Evolutionary conservation across 2,329 filamentous ascomycete genomes (phyloP), one percentile per base, ranked within the genome.

Genomic region (Trichophyton schoenleinii): DNA sequence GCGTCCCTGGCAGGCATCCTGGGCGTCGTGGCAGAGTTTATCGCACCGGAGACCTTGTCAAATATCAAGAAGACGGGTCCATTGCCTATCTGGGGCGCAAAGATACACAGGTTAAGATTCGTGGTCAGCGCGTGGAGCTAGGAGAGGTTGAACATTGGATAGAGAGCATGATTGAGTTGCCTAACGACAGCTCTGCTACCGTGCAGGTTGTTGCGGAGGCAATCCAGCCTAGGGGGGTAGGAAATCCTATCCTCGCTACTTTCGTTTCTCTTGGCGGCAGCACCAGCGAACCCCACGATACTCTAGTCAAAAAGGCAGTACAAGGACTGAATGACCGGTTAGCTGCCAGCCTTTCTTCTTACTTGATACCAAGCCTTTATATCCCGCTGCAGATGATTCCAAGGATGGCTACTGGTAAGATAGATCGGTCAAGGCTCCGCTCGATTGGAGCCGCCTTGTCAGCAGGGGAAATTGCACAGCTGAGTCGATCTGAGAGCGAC

Each of bases 21-120:
- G 64, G 63, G 3, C 49, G 64, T 49, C 49, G 38, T 13, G 53
- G 61, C 18, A 55, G 62, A 52, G 49, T 65, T 36, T 97, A 99
- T 74, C 78, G 88, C n/a, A 68, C 67, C 3, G 68, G 68, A 5
- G 68, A 70, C 58, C 58, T 69, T 1, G 64, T 67, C 13, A 31
- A 62, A 28, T 68, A 67, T 36, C 64, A 67, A 44, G 42, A 62
- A 2, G 60, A 68, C 53, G 67, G 67, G 4, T 60, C 63, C 2
- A 60, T 65, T 22, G 57, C 57, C 11, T 69, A 63, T 62, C 60
- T 69, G 9, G 42, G 57, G 3, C 57, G 57, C 20, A 59, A 59
- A 48, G 57, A 59, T 42, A 59, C 1, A 15, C 59, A 60, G 28
- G 48, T 60, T 4, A 60, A 60, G n/a, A 49, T 60, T 55, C 44